phyloP scores from a whole-genome alignment of 257 asterid species.

The Nicotiana tomentosiformis region DNA sequence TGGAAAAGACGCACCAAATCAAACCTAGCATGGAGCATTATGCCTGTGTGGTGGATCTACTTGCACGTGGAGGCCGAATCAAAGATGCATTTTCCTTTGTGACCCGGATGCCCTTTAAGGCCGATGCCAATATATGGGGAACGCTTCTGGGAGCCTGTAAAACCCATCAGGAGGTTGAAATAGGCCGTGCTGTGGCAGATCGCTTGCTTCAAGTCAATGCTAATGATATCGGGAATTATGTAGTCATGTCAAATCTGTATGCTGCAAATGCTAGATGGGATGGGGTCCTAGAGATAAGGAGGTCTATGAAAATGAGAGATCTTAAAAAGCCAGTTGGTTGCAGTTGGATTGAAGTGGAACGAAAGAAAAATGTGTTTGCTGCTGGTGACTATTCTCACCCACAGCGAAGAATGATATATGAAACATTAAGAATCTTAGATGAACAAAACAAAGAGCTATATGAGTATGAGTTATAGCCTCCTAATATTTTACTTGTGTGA shows the following conservation, averaged over 20 bases:
- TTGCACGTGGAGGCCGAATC: slow-evolving; percentile 65
- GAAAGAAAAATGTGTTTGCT: slow-evolving; percentile 43
- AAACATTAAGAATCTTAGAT: slow-evolving; percentile 43
- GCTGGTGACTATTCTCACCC: slow-evolving; percentile 79
- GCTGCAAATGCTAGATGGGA: slow-evolving; percentile 86
- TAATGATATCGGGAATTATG: slow-evolving; percentile 56
- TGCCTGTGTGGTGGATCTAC: slow-evolving; percentile 80
- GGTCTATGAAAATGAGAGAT: slow-evolving; percentile 56
- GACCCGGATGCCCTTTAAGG: slow-evolving; percentile 49
- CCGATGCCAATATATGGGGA: slow-evolving; percentile 67
- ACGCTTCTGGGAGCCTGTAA: slow-evolving; percentile 68
- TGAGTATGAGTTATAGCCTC: slow-evolving; percentile 18
- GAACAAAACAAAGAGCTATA: slow-evolving; percentile 53
- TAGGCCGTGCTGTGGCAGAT: slow-evolving; percentile 43
- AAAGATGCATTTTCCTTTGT: slow-evolving; percentile 61
- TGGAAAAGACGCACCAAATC: slow-evolving; percentile 39
- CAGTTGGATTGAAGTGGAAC: slow-evolving; percentile 85
- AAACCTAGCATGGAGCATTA: slow-evolving; percentile 72
- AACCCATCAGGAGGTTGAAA: slow-evolving; percentile 60
- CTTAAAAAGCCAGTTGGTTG: slow-evolving; percentile 88
- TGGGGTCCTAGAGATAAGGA: slow-evolving; percentile 68
- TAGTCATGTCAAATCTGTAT: slow-evolving; percentile 66
- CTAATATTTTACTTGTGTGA: not conserved
- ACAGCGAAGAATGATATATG: slow-evolving; percentile 36
- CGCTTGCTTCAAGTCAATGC: slow-evolving; percentile 34